Base-by-base conservation (phyloP, 140 eudicot genomes). In the Senecio squalidus region DNA sequence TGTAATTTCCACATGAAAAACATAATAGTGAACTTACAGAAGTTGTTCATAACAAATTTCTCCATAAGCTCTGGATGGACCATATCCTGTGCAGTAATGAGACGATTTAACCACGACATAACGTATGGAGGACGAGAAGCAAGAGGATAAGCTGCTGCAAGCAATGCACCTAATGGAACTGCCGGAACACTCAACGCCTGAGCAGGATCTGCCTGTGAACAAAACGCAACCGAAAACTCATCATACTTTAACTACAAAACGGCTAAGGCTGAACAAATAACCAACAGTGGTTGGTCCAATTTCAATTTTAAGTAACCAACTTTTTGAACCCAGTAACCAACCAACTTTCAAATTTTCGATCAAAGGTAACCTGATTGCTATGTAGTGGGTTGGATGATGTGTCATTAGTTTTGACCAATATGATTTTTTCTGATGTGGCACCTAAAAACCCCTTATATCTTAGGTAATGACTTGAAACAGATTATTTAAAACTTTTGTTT, bases 111-210 rank as follows among this genome's bases (percentile, higher is more conserved):
- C 95, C 95, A 82, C 18, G 91, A 82, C 60, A 85, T 67, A 23
- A 85, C 54, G 65, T 79, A 85, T 25, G 95, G 91, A 55, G 95
- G 95, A 44, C 76, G 84, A 26, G 84, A 79, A 59, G 87, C 91
- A 64, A 85, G 78, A 59, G 95, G 91, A 74, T 85, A 72, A 40
- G 80, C 81, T 31, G 82, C 82, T 31, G 95, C 87, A 18, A 76
- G 71, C 69, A 85, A 59, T 56, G 84, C 91, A 50, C 95, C 91
- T 46, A 85, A 55, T 21, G 95, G 95, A 68, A 85, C 78, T 55
- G 76, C 84, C 6, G 76, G 84, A 34, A 85, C 78, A 54, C 55
- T 85, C 49, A 82, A 66, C 15, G 84, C 84, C 56, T 79, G 78
- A 22, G 95, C 91, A 13, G 91, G 91, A 60, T 82, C 87, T 39